phyloP scores from a whole-genome alignment of 169 alveolate species.

The Plasmodium gallinaceum region DNA sequence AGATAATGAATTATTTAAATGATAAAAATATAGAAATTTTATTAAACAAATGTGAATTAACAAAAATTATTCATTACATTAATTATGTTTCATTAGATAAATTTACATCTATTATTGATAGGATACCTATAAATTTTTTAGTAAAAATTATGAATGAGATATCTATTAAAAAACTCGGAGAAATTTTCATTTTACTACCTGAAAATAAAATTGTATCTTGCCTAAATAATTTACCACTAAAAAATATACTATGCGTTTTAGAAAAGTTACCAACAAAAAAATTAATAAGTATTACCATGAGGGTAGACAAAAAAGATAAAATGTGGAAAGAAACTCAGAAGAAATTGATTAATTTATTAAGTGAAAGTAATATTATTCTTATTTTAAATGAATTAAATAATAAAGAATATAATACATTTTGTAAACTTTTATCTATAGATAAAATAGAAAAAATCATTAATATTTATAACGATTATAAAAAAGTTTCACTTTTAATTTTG shows the following conservation, averaged over 20 bases:
- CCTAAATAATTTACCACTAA: slow-evolving; percentile 4
- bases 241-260: slow-evolving; percentile 6
- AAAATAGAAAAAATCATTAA: slow-evolving; percentile 26
- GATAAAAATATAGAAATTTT: slow-evolving; percentile 20
- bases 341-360: slow-evolving; percentile 12
- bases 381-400: slow-evolving; percentile 32
- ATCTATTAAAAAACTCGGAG: slow-evolving; percentile 34
- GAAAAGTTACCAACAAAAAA: slow-evolving; percentile 14
- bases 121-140: slow-evolving; percentile 33
- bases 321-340: background rate
- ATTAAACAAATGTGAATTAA: slow-evolving; percentile 11
- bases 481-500: slow-evolving; percentile 19
- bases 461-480: slow-evolving; percentile 1
- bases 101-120: slow-evolving; percentile 19
- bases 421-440: slow-evolving; percentile 17
- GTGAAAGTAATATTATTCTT: slow-evolving; percentile 22
- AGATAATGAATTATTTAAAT: slow-evolving; percentile 29
- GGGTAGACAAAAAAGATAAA: background rate
- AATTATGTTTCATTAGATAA: slow-evolving; percentile 44
- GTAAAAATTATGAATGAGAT: slow-evolving; percentile 67
- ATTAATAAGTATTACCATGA: background rate
- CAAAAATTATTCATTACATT: slow-evolving; percentile 38
- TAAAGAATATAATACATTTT: slow-evolving; percentile 17
- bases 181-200: slow-evolving; percentile 24
- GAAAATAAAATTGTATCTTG: slow-evolving; percentile 40